These are phyloP conservation scores for Corrigiola litoralis DNA, from an alignment of 179 eudicot genomes.

Conservation along the genomic window DNA sequence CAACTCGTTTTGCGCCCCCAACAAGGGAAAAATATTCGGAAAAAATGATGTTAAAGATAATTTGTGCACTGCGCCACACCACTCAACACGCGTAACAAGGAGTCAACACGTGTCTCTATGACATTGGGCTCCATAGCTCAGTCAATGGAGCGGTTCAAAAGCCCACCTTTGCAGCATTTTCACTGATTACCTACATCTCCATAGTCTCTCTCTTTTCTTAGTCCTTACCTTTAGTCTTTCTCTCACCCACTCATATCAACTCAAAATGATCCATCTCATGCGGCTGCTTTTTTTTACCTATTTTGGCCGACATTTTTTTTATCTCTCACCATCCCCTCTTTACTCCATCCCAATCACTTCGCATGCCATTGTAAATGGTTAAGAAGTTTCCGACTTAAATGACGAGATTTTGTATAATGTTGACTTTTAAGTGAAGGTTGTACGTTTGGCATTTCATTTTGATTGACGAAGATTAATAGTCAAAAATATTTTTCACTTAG, in stretches of 20 bases:
- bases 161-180: neutral
- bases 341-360: neutral
- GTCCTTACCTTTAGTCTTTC: no score
- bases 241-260: no score
- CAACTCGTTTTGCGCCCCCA: constrained; percentile 8
- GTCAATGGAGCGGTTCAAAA: constrained; percentile 20
- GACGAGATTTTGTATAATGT: no score
- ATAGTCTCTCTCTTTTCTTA: no score
- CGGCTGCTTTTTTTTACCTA: constrained; percentile 2
- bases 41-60: neutral
- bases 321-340: neutral
- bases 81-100: constrained; percentile 14
- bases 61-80: neutral
- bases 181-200: neutral
- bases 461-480: no score
- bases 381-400: no score
- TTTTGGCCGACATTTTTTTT: constrained; percentile 18
- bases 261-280: constrained; percentile 7
- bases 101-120: constrained; percentile 12
- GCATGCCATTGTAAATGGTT: no score
- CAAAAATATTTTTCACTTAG: no score
- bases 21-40: neutral
- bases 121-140: neutral
- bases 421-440: no score
- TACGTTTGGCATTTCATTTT: no score